Evolutionary conservation across 73 alveolate species (phyloP).

Genomic region (Paramecium sexaurelia): DNA sequence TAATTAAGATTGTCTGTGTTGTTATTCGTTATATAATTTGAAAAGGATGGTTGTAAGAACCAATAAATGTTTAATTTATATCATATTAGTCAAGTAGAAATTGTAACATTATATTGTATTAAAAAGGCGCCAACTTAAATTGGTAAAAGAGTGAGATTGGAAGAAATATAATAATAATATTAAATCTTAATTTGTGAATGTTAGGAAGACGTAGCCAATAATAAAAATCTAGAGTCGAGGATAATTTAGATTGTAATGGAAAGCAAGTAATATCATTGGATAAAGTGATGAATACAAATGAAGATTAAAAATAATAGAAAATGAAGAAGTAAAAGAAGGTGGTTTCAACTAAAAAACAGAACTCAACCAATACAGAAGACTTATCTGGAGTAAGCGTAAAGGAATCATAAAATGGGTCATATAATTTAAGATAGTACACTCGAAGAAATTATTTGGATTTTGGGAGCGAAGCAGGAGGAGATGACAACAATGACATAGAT

Average conservation of each 20-base stretch:
- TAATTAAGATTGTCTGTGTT: constrained; percentile 21
- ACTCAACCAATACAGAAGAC: constrained; percentile 8
- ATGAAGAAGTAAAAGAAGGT: background rate
- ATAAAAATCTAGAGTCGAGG: background rate
- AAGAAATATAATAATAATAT: constrained; percentile 22
- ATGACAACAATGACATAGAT: constrained; percentile 45
- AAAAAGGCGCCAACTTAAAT: constrained; percentile 1
- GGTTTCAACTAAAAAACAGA: background rate
- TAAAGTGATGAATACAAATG: background rate
- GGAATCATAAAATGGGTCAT: constrained; percentile 19
- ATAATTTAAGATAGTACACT: constrained; percentile 46
- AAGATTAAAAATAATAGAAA: background rate
- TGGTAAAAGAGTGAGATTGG: constrained; percentile 31
- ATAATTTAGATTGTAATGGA: background rate
- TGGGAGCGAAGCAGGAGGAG: constrained; percentile 56
- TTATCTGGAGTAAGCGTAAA: background rate
- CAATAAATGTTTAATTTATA: background rate
- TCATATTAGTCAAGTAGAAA: constrained; percentile 8
- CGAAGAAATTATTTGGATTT: constrained; percentile 38
- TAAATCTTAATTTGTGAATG: constrained; percentile 58
- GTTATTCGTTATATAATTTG: constrained; percentile 4
- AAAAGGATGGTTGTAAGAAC: constrained; percentile 6
- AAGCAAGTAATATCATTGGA: background rate
- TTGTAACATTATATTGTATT: constrained; percentile 22
- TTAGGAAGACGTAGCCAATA: constrained; percentile 48